Percentiles rank a stretch among this genome's conserved stretches.
phyloP scores from a whole-genome alignment of 495 filamentous ascomycete species.

The Umbilicaria muhlenbergii region DNA sequence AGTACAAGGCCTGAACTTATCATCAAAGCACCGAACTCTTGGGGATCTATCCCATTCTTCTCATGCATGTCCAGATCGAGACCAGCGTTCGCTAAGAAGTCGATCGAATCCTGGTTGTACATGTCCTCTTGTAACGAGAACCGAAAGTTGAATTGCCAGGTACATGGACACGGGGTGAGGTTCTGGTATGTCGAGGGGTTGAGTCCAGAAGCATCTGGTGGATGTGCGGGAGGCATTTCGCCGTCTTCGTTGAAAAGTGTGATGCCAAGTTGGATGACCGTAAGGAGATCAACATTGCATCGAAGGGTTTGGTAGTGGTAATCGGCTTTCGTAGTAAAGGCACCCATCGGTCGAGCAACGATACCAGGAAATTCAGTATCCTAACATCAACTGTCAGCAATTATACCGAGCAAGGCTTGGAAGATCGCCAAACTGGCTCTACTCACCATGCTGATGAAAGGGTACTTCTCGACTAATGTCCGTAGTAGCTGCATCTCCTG shows the following conservation, averaged over 20 bases:
- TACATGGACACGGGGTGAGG: constrained; percentile 58
- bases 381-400: constrained; percentile 26
- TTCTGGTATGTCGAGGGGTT: constrained; percentile 27
- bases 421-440: background rate
- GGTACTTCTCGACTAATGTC: constrained; percentile 71
- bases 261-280: constrained; percentile 91
- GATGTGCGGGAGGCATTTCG: constrained; percentile 58
- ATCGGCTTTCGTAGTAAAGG: constrained; percentile 83
- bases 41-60: constrained; percentile 78
- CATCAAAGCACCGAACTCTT: constrained; percentile 72
- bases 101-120: constrained; percentile 87
- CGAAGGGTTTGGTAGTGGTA: constrained; percentile 98
- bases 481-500: constrained; percentile 75
- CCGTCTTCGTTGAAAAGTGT: constrained; percentile 81
- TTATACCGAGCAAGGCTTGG: background rate
- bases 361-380: constrained; percentile 97
- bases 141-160: constrained; percentile 98
- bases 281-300: constrained; percentile 91
- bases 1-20: constrained; percentile 88
- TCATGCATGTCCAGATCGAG: constrained; percentile 76
- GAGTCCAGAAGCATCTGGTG: constrained; percentile 39
- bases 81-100: constrained; percentile 69
- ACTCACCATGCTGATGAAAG: constrained; percentile 90
- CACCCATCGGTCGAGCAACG: constrained; percentile 85
- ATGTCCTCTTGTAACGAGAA: constrained; percentile 90